Conservation (phyloP, 768 basidiomycete genomes). For the Auriscalpium vulgare region DNA sequence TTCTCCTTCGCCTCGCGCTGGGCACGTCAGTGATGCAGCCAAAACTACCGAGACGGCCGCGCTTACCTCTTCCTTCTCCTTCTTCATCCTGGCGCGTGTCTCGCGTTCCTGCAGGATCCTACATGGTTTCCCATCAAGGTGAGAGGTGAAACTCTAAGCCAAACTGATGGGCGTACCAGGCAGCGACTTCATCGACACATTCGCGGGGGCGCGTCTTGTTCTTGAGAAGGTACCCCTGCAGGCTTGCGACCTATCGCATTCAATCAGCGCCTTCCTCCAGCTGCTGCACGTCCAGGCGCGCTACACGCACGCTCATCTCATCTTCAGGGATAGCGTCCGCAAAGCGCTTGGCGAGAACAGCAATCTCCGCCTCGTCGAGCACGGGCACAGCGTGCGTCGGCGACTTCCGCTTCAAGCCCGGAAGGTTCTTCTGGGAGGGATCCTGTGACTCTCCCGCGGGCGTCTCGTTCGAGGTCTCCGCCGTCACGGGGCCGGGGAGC, state of each 20-base stretch:
- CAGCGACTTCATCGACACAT: slow-evolving; percentile 71
- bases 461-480: background rate
- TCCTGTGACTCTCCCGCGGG: slow-evolving; percentile 20
- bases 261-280: slow-evolving; percentile 1
- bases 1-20: slow-evolving; percentile 79
- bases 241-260: slow-evolving; percentile 55
- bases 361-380: slow-evolving; percentile 69
- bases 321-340: slow-evolving; percentile 79
- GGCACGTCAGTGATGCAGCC: background rate
- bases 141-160: background rate
- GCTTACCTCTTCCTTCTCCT: slow-evolving; percentile 57
- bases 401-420: slow-evolving; percentile 66
- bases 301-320: slow-evolving; percentile 67
- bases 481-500: background rate
- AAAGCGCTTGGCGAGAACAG: slow-evolving; percentile 72
- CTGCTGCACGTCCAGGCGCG: background rate
- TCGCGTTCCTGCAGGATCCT: slow-evolving; percentile 72
- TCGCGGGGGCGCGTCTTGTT: slow-evolving; percentile 87
- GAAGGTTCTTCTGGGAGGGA: slow-evolving; percentile 55
- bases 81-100: slow-evolving; percentile 78
- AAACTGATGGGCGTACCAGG: slow-evolving; percentile 41
- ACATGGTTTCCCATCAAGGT: slow-evolving; percentile 2
- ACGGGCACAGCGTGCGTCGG: slow-evolving; percentile 50
- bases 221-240: slow-evolving; percentile 83
- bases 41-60: background rate